Evolutionary conservation across 441 rosid species (phyloP), one percentile per base, ranked within the genome.

Genomic region (Croton setiger): DNA sequence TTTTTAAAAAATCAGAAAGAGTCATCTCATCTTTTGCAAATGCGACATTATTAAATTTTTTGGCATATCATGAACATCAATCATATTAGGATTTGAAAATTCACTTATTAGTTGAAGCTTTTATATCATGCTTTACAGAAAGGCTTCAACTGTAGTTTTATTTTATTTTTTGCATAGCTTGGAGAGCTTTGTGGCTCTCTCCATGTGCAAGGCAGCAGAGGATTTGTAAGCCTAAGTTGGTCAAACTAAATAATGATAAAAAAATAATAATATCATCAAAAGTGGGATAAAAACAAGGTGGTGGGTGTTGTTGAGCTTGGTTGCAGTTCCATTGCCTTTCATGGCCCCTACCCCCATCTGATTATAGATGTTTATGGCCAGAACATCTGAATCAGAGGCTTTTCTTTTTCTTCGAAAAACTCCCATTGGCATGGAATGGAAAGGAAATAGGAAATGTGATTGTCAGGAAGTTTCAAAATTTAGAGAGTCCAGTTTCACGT

Each of bases 201-300:
- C 71, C 82, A 80, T 68, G 76, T 78, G 86, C 78, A 1, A 58
- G 70, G 70, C 66, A 71, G 63, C 62, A 20, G 55, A 58, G 68
- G 49, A 57, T 71, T 65, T 23, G 20, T 31, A 77, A 58, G 56
- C 49, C 60, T 18, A 39, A 72, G 59, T 58, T 67, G 69, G 82
- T 80, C 78, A 72, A 74, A 57, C 72, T 48, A 59, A 49, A 49
- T 49, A 49, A 49, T n/a, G 17, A 49, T 49, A 37, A 57, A 69
- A 47, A 60, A 51, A 72, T 61, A 63, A 54, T 53, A 49, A 49
- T 64, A 55, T 72, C 72, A 63, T 44, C 12, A 37, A 44, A 33
- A 62, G 39, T 33, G 12, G 54, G 53, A 69, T 13, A 63, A 37
- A 71, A 18, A 74, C 0, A 27, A 60, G 59, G 51, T 10, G 36